Base-by-base conservation (phyloP, 208 protist species). In the Entamoeba moshkovskii region DNA sequence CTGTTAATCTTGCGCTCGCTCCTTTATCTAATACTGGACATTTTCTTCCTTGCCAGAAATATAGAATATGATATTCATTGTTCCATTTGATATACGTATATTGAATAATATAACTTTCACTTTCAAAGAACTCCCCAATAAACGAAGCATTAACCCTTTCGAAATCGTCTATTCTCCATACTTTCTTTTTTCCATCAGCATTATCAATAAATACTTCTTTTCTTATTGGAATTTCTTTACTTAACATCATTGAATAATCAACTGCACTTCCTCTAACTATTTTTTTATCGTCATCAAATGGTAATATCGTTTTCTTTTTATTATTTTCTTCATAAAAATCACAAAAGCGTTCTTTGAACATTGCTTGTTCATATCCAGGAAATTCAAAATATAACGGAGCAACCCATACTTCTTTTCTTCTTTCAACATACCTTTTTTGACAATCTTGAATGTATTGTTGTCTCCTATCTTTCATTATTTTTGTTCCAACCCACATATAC, bases 151-250 rank as follows among this genome's bases (percentile, higher is more conserved):
- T 15, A 15, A 94, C 94, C 66, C 92, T 2, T 0, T 93, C 25
- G 6, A 95, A 93, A n/a, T 95, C 94, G 16, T 95, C 45, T 94
- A 95, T 94, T 52, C 94, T 45, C 93, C 94, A 93, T 13, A 95
- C 46, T 49, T 94, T 73, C 22, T 94, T 93, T 52, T 73, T 73
- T 33, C 59, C 59, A 38, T 73, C 59, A n/a, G 59, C 59, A 38
- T 73, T 73, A 38, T 73, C 59, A 38, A 73, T 73, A 38, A 42
- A 73, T 0, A 73, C 59, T 38, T 73, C 59, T 38, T 73, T 73
- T 38, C 59, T 73, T 11, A 73, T 38, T 73, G 59, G 59, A 73
- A 73, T 73, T 38, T 73, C 59, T 73, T 73, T 73, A 73, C 16
- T 73, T 38, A 73, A 73, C 59, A 73, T 73, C 59, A 73, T 73